These are phyloP conservation scores for Diaporthe velutina DNA, from an alignment of 2,329 filamentous ascomycete species.

Conservation along the genomic window DNA sequence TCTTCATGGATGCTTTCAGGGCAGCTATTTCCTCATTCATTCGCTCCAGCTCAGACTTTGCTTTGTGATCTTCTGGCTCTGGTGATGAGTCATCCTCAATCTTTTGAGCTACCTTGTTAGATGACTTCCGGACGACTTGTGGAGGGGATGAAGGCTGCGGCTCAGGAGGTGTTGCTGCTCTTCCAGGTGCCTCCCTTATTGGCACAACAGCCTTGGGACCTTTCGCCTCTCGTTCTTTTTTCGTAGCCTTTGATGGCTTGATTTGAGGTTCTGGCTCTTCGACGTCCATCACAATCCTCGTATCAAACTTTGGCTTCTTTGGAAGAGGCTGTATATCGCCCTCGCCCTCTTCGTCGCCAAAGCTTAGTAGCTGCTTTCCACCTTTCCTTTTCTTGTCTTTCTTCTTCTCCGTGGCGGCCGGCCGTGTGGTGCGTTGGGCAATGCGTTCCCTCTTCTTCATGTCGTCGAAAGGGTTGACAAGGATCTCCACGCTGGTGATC, in stretches of 20 bases:
- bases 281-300: slow-evolving; percentile 75
- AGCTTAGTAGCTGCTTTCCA: slow-evolving; percentile 83
- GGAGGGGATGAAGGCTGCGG: slow-evolving; percentile 27
- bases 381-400: slow-evolving; percentile 80
- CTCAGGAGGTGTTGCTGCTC: slow-evolving; percentile 42
- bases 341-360: slow-evolving; percentile 78
- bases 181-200: slow-evolving; percentile 47
- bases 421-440: slow-evolving; percentile 62
- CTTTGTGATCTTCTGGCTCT: slow-evolving; percentile 50
- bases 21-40: slow-evolving; percentile 86
- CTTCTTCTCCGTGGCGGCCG: slow-evolving; percentile 58
- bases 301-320: slow-evolving; percentile 85
- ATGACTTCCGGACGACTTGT: slow-evolving; percentile 7
- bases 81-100: slow-evolving; percentile 50
- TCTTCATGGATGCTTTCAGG: slow-evolving; percentile 84
- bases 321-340: slow-evolving; percentile 68
- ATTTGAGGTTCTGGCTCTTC: slow-evolving; percentile 47
- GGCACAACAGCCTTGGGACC: slow-evolving; percentile 27
- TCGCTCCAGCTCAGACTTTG: slow-evolving; percentile 70
- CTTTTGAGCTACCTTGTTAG: slow-evolving; percentile 35
- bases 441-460: slow-evolving; percentile 78
- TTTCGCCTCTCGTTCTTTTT: slow-evolving; percentile 46
- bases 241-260: slow-evolving; percentile 46
- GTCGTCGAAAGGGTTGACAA: slow-evolving; percentile 86
- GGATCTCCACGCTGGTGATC: slow-evolving; percentile 79